These are phyloP conservation scores for Aspergillus steynii DNA, from an alignment of 495 filamentous ascomycete species.

Conservation along the genomic window DNA sequence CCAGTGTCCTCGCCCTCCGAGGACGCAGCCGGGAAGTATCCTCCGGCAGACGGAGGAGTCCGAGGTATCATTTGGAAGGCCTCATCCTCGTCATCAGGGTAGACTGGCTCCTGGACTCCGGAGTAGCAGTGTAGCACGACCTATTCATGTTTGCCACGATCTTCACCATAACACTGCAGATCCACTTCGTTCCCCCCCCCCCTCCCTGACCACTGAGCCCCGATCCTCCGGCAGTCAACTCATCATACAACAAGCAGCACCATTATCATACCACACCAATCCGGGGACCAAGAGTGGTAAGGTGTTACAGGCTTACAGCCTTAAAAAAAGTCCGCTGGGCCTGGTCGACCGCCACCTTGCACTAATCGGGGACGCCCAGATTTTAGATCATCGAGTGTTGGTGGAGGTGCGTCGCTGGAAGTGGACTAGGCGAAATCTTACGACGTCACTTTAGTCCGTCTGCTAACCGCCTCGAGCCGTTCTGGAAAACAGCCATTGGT, in stretches of 20 bases:
- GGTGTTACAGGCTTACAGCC: slow-evolving; percentile 11
- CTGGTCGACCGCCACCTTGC: slow-evolving; percentile 18
- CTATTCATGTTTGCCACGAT: slow-evolving; percentile 7
- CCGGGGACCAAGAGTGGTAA: slow-evolving; percentile 2
- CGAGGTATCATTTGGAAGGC: too few relatives aligned
- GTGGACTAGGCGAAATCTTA: slow-evolving; percentile 13
- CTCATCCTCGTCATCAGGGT: background rate
- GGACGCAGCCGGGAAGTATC: background rate
- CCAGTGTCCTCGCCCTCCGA: background rate
- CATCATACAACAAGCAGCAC: background rate
- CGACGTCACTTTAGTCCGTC: slow-evolving; percentile 21
- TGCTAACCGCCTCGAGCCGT: slow-evolving; percentile 17
- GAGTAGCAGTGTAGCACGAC: background rate
- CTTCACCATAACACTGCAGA: slow-evolving; percentile 1
- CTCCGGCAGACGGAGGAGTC: too few relatives aligned
- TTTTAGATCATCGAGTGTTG: slow-evolving; percentile 14
- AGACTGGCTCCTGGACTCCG: too few relatives aligned
- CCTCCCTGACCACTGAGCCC: too few relatives aligned
- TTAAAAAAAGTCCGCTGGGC: slow-evolving; percentile 13
- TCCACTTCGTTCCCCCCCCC: slow-evolving; percentile 2
- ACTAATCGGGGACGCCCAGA: slow-evolving; percentile 10
- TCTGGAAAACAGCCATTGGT: slow-evolving; percentile 14
- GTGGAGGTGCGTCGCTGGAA: slow-evolving; percentile 7
- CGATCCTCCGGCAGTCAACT: background rate
- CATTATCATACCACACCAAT: slow-evolving; percentile 15